Conservation (phyloP, 176 grass and related monocot species). For the Avena insularis region DNA sequence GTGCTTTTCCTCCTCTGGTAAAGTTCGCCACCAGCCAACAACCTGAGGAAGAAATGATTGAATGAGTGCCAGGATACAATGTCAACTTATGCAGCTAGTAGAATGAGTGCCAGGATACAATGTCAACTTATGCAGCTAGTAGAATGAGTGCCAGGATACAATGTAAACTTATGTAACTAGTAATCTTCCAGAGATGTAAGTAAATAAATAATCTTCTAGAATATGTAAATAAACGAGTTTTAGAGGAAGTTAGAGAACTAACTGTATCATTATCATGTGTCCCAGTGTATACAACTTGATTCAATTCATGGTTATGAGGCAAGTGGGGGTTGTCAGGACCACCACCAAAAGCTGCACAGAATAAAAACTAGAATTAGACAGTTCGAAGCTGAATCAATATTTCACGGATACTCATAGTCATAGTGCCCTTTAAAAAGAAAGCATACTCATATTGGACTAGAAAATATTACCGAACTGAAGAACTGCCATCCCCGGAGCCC, state of each 20-base stretch:
- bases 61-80: background rate
- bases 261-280: constrained; percentile 99
- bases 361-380: constrained; percentile 28
- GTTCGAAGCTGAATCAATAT: background rate
- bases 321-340: constrained; percentile 87
- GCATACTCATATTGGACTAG: background rate
- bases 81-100: background rate
- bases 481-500: constrained; percentile 94
- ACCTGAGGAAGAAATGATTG: constrained; percentile 48
- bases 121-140: background rate
- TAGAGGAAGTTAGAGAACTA: constrained; percentile 32
- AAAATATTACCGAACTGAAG: constrained; percentile 86
- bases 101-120: constrained; percentile 2
- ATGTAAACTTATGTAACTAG: constrained; percentile 1
- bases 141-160: background rate
- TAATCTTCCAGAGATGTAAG: background rate
- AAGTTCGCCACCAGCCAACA: constrained; percentile 81
- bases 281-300: constrained; percentile 98
- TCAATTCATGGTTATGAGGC: constrained; percentile 88
- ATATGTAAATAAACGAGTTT: background rate
- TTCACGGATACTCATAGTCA: background rate
- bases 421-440: constrained; percentile 7
- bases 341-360: constrained; percentile 70
- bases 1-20: constrained; percentile 71
- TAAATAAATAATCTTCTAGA: background rate